Conservation (phyloP, 208 protist species). For the Leishmania aethiopica region DNA sequence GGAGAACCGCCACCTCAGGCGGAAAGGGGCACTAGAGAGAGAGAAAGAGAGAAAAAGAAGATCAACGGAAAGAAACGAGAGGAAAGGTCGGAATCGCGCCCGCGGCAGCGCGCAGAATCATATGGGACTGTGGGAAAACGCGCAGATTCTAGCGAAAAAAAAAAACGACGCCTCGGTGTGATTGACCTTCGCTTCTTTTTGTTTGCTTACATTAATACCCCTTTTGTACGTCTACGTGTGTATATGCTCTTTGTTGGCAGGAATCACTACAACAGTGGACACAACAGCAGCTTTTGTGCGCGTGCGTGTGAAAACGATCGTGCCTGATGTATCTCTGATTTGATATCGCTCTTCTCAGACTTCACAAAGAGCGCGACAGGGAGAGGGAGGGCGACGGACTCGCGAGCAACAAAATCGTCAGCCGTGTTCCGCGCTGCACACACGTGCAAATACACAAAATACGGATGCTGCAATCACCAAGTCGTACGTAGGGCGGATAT, state of each 20-base stretch:
- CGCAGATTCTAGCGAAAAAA: not conserved
- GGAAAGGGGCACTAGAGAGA: not conserved
- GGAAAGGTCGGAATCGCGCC: not conserved
- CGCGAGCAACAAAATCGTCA: not conserved
- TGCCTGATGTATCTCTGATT: not conserved
- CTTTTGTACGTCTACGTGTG: not conserved
- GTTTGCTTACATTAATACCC: not conserved
- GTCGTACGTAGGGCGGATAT: not conserved
- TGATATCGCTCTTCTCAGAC: not conserved
- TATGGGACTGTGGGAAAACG: too few relatives aligned
- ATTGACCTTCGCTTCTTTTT: not conserved
- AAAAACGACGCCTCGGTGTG: not conserved
- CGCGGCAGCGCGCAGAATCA: not conserved
- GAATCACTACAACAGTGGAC: not conserved
- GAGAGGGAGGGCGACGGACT: not conserved
- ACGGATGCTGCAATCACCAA: not conserved
- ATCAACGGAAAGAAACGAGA: conserved; percentile 5
- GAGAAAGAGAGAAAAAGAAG: not conserved
- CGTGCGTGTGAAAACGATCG: not conserved
- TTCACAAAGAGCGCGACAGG: conserved; percentile 1
- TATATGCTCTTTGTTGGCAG: not conserved
- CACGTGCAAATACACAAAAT: not conserved
- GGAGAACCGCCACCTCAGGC: not conserved
- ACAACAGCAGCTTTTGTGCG: not conserved
- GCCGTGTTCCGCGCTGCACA: not conserved